Evolutionary conservation across 2,329 filamentous ascomycete species (phyloP).

Genomic region (Fusarium sublunatum): DNA sequence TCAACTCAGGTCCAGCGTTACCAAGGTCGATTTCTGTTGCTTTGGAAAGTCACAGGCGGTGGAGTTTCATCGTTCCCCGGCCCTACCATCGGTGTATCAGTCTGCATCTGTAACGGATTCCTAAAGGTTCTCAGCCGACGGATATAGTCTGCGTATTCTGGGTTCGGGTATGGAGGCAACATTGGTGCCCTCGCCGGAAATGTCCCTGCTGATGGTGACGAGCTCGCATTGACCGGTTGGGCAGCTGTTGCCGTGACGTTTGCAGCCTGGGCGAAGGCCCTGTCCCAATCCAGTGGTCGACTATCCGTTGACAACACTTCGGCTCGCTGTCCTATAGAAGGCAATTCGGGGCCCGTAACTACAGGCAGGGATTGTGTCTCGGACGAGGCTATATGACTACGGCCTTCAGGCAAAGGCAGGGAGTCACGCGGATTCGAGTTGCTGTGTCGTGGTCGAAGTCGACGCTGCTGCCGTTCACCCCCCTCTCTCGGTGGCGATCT

Average conservation of each 20-base stretch:
- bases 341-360: conserved; percentile 5
- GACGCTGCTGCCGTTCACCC: conserved; percentile 46
- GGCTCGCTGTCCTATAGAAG: conserved; percentile 19
- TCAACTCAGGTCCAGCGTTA: conserved; percentile 8
- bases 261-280: conserved; percentile 1
- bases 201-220: conserved; percentile 6
- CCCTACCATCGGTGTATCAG: conserved; percentile 7
- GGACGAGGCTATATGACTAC: conserved; percentile 2
- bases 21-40: conserved; percentile 31
- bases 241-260: conserved; percentile 2
- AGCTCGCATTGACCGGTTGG: conserved; percentile 8
- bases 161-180: conserved; percentile 24
- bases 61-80: conserved; percentile 16
- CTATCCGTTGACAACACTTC: conserved; percentile 16
- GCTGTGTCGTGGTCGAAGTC: conserved; percentile 46
- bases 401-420: conserved; percentile 9
- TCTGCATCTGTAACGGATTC: conserved; percentile 26
- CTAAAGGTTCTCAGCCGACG: conserved; percentile 14
- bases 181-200: conserved; percentile 30
- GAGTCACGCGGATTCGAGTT: conserved; percentile 20
- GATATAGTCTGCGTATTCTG: conserved; percentile 8
- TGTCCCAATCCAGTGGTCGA: conserved; percentile 14
- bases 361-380: conserved; percentile 10
- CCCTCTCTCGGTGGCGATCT: conserved; percentile 47
- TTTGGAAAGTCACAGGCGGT: conserved; percentile 15